phyloP scores from a whole-genome alignment of 179 eudicot species.

The Sideroxylon spinosum region DNA sequence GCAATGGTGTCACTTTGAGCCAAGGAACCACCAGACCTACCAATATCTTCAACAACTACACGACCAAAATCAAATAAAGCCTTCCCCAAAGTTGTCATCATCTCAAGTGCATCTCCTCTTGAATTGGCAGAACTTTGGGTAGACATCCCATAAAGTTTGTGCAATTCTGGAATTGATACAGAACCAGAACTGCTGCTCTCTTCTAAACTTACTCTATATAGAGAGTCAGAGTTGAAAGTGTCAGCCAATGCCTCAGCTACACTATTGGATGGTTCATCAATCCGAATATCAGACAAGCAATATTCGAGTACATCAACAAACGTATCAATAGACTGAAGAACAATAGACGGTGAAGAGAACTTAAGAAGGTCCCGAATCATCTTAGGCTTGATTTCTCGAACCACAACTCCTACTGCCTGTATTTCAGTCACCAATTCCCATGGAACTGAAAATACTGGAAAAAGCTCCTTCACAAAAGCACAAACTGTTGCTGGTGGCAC shows the following conservation, averaged over 20 bases:
- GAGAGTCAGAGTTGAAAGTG: constrained; percentile 26
- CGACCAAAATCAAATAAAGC: constrained; percentile 94
- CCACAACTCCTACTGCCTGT: constrained; percentile 71
- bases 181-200: constrained; percentile 35
- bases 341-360: constrained; percentile 63
- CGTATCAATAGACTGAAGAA: constrained; percentile 66
- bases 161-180: constrained; percentile 41
- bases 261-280: constrained; percentile 34
- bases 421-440: constrained; percentile 96
- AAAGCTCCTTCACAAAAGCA: constrained; percentile 93
- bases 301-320: constrained; percentile 93
- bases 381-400: constrained; percentile 91
- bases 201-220: constrained; percentile 25
- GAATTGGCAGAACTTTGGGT: constrained; percentile 46
- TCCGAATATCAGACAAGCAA: constrained; percentile 80
- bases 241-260: constrained; percentile 28
- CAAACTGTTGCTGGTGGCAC: constrained; percentile 93
- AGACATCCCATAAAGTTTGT: constrained; percentile 53
- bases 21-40: constrained; percentile 65
- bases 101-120: constrained; percentile 89
- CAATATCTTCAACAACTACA: constrained; percentile 93
- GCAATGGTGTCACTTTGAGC: constrained; percentile 44
- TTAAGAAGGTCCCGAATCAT: constrained; percentile 98
- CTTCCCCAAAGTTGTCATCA: constrained; percentile 84
- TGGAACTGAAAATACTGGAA: constrained; percentile 97